A percentile compares a stretch with the other conserved stretches of the same genome.
phyloP scores from a whole-genome alignment of 2,329 filamentous ascomycete species.

The Aspergillus pseudoviridinutans region DNA sequence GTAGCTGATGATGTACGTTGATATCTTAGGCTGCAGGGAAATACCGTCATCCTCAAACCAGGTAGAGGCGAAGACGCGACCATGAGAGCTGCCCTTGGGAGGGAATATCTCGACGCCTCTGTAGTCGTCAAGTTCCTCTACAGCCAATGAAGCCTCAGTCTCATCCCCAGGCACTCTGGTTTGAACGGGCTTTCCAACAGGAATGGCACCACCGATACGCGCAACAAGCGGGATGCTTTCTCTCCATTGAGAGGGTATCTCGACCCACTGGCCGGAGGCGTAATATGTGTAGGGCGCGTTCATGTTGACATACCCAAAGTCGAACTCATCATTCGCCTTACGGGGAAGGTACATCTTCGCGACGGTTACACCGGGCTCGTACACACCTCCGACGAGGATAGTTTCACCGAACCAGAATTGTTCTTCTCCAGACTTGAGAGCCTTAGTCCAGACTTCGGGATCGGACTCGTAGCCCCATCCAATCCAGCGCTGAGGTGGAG shows the following conservation, averaged over 20 bases:
- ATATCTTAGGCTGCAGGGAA: slow-evolving; percentile 40
- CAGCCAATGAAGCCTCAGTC: slow-evolving; percentile 40
- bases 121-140: slow-evolving; percentile 49
- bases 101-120: slow-evolving; percentile 57
- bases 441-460: slow-evolving; percentile 60
- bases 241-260: slow-evolving; percentile 50
- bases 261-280: slow-evolving; percentile 51
- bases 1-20: slow-evolving; percentile 44
- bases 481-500: slow-evolving; percentile 66
- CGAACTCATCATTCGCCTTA: slow-evolving; percentile 36
- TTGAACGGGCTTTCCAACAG: slow-evolving; percentile 50
- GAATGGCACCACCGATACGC: slow-evolving; percentile 52
- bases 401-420: slow-evolving; percentile 71
- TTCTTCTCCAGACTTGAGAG: slow-evolving; percentile 60
- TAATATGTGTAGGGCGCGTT: slow-evolving; percentile 59
- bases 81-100: slow-evolving; percentile 40
- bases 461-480: slow-evolving; percentile 70
- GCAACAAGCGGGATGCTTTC: slow-evolving; percentile 55
- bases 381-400: slow-evolving; percentile 64
- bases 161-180: slow-evolving; percentile 51
- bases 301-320: slow-evolving; percentile 60
- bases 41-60: slow-evolving; percentile 60
- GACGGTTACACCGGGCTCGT: slow-evolving; percentile 53
- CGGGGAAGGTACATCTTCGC: slow-evolving; percentile 61
- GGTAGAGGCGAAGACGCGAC: slow-evolving; percentile 35